Percentiles rank a stretch among this genome's conserved stretches.
Evolutionary conservation across 169 alveolate species (phyloP).

Genomic region (Cryptosporidium bovis): DNA sequence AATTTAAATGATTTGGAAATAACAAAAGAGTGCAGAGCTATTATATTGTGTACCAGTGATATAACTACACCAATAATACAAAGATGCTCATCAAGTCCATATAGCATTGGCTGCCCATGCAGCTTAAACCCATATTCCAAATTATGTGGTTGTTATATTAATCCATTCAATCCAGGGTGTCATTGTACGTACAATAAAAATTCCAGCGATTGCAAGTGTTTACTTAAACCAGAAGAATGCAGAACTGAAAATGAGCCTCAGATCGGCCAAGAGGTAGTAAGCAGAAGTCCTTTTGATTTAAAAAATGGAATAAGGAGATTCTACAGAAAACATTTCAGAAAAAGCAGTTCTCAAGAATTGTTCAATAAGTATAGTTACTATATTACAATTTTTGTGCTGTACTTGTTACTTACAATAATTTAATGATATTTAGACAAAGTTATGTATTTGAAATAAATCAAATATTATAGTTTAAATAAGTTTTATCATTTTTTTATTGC

Average conservation of each 20-base stretch:
- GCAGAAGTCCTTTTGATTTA: conserved; percentile 35
- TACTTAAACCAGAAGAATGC: conserved; percentile 43
- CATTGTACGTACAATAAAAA: conserved; percentile 42
- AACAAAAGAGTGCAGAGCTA: conserved; percentile 38
- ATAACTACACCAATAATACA: conserved; percentile 32
- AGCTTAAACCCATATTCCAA: conserved; percentile 66
- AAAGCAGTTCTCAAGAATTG: background rate
- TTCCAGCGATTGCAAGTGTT: conserved; percentile 54
- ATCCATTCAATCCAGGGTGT: conserved; percentile 67
- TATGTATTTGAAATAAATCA: too few relatives aligned
- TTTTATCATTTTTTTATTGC: too few relatives aligned
- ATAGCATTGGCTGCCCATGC: conserved; percentile 65
- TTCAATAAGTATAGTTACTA: background rate
- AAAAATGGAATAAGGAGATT: conserved; percentile 50
- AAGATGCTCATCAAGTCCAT: conserved; percentile 65
- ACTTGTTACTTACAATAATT: background rate
- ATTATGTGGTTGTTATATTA: conserved; percentile 61
- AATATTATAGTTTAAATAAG: too few relatives aligned
- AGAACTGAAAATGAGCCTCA: background rate
- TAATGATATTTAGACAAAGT: too few relatives aligned
- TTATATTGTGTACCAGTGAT: conserved; percentile 36
- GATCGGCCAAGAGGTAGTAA: conserved; percentile 22
- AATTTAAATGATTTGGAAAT: background rate
- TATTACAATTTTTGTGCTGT: background rate
- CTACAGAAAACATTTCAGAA: conserved; percentile 49